Conservation (phyloP, 352 stramenopile species). For the Aphanomyces cochlioides region DNA sequence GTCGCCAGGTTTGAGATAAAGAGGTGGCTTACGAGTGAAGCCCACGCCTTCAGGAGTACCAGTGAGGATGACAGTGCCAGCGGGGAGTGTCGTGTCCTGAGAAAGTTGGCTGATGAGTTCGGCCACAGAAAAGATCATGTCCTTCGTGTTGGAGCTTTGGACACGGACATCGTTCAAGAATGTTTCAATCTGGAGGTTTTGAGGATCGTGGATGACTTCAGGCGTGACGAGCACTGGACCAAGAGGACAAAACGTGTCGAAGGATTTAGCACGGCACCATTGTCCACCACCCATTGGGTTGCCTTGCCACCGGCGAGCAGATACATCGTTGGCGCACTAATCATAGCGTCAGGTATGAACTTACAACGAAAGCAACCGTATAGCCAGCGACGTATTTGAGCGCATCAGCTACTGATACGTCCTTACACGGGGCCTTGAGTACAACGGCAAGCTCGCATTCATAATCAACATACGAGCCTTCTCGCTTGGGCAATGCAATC, state of each 20-base stretch:
- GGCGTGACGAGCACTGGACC: constrained; percentile 80
- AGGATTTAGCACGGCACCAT: constrained; percentile 86
- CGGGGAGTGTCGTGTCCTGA: constrained; percentile 83
- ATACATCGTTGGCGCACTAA: constrained; percentile 80
- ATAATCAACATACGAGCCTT: constrained; percentile 82
- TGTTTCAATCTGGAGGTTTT: constrained; percentile 72
- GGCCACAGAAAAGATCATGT: constrained; percentile 90
- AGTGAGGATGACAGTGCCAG: constrained; percentile 86
- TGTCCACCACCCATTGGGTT: constrained; percentile 74
- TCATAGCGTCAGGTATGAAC: background rate
- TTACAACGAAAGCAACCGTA: constrained; percentile 36
- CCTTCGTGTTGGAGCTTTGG: constrained; percentile 85
- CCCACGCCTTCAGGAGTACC: constrained; percentile 85
- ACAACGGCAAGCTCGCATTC: constrained; percentile 89
- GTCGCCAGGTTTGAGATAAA: constrained; percentile 84
- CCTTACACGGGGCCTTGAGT: constrained; percentile 72
- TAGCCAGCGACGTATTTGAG: constrained; percentile 85
- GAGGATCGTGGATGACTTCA: constrained; percentile 66
- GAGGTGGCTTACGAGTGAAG: constrained; percentile 77
- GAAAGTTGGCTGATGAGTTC: constrained; percentile 87
- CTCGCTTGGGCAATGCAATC: constrained; percentile 71
- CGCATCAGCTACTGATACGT: constrained; percentile 79
- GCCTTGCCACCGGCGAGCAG: constrained; percentile 83
- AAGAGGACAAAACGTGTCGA: constrained; percentile 89
- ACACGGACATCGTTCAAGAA: constrained; percentile 78